Evolutionary conservation across 768 basidiomycete species (phyloP), one percentile per base, ranked within the genome.

Genomic region (Psilocybe sp.): DNA sequence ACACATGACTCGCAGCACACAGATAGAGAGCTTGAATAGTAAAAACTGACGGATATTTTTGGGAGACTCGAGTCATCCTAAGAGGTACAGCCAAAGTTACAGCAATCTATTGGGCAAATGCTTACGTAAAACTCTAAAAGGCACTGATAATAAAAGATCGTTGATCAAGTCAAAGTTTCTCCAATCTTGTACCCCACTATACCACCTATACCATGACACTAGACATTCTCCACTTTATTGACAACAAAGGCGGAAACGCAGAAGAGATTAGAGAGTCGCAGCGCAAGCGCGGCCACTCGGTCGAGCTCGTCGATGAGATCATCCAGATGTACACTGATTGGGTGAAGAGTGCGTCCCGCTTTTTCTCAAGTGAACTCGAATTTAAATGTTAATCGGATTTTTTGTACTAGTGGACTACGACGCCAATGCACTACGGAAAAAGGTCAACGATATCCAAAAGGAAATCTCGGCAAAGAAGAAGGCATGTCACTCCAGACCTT

Each of bases 381-480:
- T 32, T 48, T 36, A 39, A 42, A 23, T 38, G 34, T 46, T 11
- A 37, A 10, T 38, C n/a, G 33, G 31, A 33, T 36, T 33, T 7
- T 39, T 48, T 9, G 53, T 50, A 28, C 34, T 31, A 98, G 96
- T 88, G 79, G 88, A 94, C 60, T 98, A 83, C 63, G 92, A 97
- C 44, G 75, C 82, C 16, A 91, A 89, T 59, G 77, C 75, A 14
- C 69, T 89, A 44, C 78, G 83, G 58, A 94, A 95, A 66, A 79
- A 91, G 58, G 81, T 91, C 36, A 98, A 99, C 60, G 81, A 81
- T 12, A 75, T 95, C 10, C 95, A 99, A 74, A 99, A 98, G 68
- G 83, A 98, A 68, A 98, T 99, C 61, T 85, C 84, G 10, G 77
- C 80, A 2, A 97, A 93, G 82, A 97, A 92, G 71, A 98, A 96